Evolutionary conservation across 2,329 filamentous ascomycete species (phyloP), one percentile per base, ranked within the genome.

Genomic region (Metarhizium anisopliae): DNA sequence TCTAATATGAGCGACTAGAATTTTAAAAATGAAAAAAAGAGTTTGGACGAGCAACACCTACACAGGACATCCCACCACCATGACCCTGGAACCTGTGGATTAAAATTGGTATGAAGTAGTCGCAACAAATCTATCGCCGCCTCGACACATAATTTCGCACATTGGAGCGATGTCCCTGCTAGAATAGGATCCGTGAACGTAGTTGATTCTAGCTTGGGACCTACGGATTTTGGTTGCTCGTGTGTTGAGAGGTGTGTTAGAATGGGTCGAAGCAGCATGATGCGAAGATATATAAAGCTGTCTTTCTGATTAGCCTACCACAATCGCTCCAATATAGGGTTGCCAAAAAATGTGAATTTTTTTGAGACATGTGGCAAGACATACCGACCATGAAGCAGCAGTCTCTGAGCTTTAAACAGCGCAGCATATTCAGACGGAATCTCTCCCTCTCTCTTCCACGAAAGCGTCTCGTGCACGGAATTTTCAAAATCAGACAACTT

Each of bases 31-130:
- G 13, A 35, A 35, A 35, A 35, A 35, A 35, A 35, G 32, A 35
- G 32, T 11, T 35, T 35, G n/a, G 20, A 10, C 6, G 32, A 2
- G n/a, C n/a, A 8, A 10, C 43, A 62, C 68, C 42, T 63, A 71
- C 70, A 73, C 16, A 72, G 70, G 10, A 66, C 68, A 55, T 72
- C 72, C 56, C 71, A 72, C 70, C 70, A 72, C 70, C 68, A 71
- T 4, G 65, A 61, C 25, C 67, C 68, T 3, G 65, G 64, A 1
- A 60, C 43, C 1, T 64, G 58, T 1, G 64, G 65, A 43, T 55
- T 52, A 42, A 67, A 66, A 4, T 64, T 70, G 13, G 64, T 56
- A 36, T 68, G 56, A 1, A 72, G 59, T 6, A 68, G 60, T 1
- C 60, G 58, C 2, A 71, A 61, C 2, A 73, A 61, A 10, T 68